Evolutionary conservation across 306 rosid species (phyloP), one percentile per base, ranked within the genome.

Genomic region (Aeschynomene evenia): DNA sequence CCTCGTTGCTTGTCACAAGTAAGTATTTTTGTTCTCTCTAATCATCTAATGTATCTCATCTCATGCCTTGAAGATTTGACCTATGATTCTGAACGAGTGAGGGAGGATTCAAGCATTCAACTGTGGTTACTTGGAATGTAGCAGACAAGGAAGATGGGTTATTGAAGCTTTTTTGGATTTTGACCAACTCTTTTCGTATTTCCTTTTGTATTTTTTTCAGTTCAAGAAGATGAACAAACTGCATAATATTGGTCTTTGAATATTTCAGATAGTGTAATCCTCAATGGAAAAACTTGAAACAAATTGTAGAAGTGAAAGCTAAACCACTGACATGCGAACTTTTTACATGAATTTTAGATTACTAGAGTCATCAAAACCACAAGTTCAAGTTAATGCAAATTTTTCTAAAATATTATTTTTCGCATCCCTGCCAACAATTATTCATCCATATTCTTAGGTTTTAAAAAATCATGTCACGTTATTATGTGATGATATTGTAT

Each of bases 1-100:
- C 28, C 86, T 84, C 48, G 99, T 91, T 78, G 97, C 95, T 63
- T 87, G 91, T 83, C 96, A 90, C 92, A 94, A 90, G 99, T 94
- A 61, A 70, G 90, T 78, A 68, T 54, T 34, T n/a, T 50, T 65
- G 14, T 52, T 68, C 16, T 24, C 19, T n/a, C n/a, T n/a, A n/a
- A n/a, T n/a, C n/a, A n/a, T n/a, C n/a, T 63, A 49, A 48, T 58
- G 29, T 20, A 1, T 59, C 31, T 28, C 31, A 28, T 20, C 19
- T 39, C 68, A 39, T 63, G 13, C 68, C 68, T 63, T 22, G 14
- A 33, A 18, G 26, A 46, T 61, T 19, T 42, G 23, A 64, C 66
- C 24, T n/a, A 6, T 36, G 28, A 53, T 49, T 40, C 39, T 33
- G 26, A 45, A 71, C 42, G 4, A n/a, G 28, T 37, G 42, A 18